Base-by-base conservation (phyloP, 352 stramenopile genomes). In the Blastocystis sp. region DNA sequence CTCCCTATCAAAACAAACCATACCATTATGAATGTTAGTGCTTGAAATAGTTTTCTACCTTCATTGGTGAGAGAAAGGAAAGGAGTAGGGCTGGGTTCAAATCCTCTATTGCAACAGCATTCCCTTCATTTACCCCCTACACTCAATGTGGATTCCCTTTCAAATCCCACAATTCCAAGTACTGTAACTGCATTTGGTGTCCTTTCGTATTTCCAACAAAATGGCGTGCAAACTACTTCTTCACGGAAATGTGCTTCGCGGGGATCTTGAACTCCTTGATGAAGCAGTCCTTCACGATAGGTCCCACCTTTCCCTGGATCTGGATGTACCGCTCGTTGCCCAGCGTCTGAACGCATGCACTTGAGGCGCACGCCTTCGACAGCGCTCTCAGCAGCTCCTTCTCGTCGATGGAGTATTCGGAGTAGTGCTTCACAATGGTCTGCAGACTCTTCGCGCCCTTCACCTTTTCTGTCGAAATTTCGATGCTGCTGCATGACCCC, bases 11-110 rank as follows among this genome's bases (percentile, higher is more conserved):
- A 56, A 56, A 56, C 14, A 14, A 56, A 56, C 23, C 74, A 52
- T 84, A 84, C 74, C 74, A 84, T 84, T 67, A 67, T 84, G 28
- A 67, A 52, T 84, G 65, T 38, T 28, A 41, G 28, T 64, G 34
- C 74, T 84, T 84, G 74, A 84, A 84, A 84, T 84, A 84, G 74
- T 84, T 84, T 67, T 84, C 52, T 67, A 56, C 52, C 19, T 53
- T 41, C 34, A 59, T 81, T 64, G 43, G 7, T 19, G 34, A 81
- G 61, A 40, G 64, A 45, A 71, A 71, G 45, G 64, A 45, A 45
- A 71, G n/a, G 1, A 41, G 28, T 34, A 84, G 3, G 23, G 74
- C 41, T 56, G 3, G 45, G 19, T 62, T 38, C 17, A 23, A 14
- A 81, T 28, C 1, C 14, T 19, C 52, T 21, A 38, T 11, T 11